Percentiles rank a stretch among this genome's conserved stretches.
phyloP scores from a whole-genome alignment of 495 filamentous ascomycete species.

The Thermochaetoides thermophila region DNA sequence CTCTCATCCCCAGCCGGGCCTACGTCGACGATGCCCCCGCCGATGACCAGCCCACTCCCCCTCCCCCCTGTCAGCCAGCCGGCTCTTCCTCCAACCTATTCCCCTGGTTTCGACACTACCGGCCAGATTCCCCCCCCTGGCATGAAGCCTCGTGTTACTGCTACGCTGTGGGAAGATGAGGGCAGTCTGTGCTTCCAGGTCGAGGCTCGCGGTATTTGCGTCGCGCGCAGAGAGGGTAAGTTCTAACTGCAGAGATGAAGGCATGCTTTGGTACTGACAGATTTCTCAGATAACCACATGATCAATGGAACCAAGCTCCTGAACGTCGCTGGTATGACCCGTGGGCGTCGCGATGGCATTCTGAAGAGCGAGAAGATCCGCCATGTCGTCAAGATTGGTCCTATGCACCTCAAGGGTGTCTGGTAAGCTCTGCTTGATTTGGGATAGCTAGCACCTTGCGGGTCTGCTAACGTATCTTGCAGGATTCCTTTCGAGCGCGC shows the following conservation, averaged over 20 bases:
- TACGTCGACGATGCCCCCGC: conserved; percentile 54
- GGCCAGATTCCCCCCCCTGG: conserved; percentile 92
- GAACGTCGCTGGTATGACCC: conserved; percentile 96
- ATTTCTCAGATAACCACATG: conserved; percentile 77
- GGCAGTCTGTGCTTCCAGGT: conserved; percentile 97
- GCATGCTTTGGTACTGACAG: neutral
- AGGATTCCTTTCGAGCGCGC: conserved; percentile 98
- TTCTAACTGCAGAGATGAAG: neutral
- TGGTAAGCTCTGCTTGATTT: conserved; percentile 50
- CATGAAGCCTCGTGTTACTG: conserved; percentile 95
- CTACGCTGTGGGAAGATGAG: conserved; percentile 96
- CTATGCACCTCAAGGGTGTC: conserved; percentile 97
- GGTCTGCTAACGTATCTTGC: conserved; percentile 6
- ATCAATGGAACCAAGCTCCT: conserved; percentile 96
- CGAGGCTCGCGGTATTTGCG: conserved; percentile 89
- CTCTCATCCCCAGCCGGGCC: conserved; percentile 45
- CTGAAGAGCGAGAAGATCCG: conserved; percentile 94
- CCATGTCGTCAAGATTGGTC: conserved; percentile 96
- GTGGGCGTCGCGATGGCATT: conserved; percentile 89
- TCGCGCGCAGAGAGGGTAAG: conserved; percentile 85
- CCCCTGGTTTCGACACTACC: conserved; percentile 62
- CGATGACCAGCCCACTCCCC: conserved; percentile 20
- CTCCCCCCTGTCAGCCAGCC: neutral
- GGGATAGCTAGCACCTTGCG: neutral
- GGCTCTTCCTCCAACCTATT: conserved; percentile 29